Conservation (phyloP, 2,329 filamentous ascomycete genomes). For the Paracorniculantispora psalliotae region DNA sequence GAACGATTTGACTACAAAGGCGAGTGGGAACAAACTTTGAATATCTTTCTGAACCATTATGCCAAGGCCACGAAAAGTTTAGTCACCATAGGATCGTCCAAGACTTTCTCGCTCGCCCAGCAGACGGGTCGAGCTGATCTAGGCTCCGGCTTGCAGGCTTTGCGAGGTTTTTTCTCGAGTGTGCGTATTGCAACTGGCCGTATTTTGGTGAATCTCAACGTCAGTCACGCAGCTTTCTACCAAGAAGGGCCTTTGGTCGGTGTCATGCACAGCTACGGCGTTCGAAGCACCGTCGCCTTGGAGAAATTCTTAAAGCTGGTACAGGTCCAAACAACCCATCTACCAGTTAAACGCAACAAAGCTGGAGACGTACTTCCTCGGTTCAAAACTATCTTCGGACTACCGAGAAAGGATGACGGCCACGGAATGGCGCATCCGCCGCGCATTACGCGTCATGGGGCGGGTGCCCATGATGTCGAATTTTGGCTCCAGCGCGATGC, state of each 20-base stretch:
- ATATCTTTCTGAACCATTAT: constrained; percentile 27
- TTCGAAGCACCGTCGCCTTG: constrained; percentile 17
- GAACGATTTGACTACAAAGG: constrained; percentile 21
- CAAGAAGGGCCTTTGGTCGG: constrained; percentile 20
- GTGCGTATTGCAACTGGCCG: constrained; percentile 29
- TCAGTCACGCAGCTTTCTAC: constrained; percentile 31
- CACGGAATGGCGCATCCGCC: constrained; percentile 23
- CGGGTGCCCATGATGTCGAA: constrained; percentile 46
- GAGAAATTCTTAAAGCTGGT: constrained; percentile 34
- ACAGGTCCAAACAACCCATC: constrained; percentile 34
- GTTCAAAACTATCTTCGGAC: constrained; percentile 32
- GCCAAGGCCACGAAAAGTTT: constrained; percentile 22
- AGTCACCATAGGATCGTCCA: constrained; percentile 25
- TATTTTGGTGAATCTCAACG: constrained; percentile 32
- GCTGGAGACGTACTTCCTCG: constrained; percentile 28
- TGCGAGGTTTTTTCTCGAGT: constrained; percentile 31
- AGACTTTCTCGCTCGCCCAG: constrained; percentile 22
- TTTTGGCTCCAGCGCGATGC: constrained; percentile 43
- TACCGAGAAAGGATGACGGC: constrained; percentile 33
- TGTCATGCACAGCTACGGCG: constrained; percentile 14
- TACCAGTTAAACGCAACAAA: constrained; percentile 28
- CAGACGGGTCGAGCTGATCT: constrained; percentile 19
- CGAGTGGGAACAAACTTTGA: constrained; percentile 20
- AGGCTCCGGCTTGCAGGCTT: constrained; percentile 23
- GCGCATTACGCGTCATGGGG: constrained; percentile 28